Evolutionary conservation across 495 filamentous ascomycete species (phyloP).

Genomic region (Aspergillus sclerotiicarbonarius): DNA sequence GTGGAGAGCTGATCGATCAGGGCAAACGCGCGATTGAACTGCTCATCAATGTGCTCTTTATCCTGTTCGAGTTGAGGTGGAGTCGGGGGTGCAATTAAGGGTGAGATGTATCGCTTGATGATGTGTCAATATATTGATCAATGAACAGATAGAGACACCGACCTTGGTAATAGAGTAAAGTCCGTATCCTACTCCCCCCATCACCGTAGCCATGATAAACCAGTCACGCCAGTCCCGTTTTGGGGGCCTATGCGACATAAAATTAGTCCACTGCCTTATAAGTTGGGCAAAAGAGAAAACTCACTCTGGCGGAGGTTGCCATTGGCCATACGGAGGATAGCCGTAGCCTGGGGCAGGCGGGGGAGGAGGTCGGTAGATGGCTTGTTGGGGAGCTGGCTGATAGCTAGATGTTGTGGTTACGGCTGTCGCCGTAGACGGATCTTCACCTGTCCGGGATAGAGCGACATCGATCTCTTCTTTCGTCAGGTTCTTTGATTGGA

Average conservation of each 20-base stretch:
- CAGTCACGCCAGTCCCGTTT: constrained; percentile 95
- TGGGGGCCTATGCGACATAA: constrained; percentile 43
- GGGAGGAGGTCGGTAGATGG: constrained; percentile 50
- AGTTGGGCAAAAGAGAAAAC: constrained; percentile 16
- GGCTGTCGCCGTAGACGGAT: constrained; percentile 42
- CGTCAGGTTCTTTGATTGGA: constrained; percentile 95
- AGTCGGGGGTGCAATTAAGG: constrained; percentile 89
- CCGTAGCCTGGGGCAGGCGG: constrained; percentile 66
- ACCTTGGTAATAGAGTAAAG: constrained; percentile 83
- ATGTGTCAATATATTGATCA: constrained; percentile 10
- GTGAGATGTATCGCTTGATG: constrained; percentile 77
- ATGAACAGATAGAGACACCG: constrained; percentile 25
- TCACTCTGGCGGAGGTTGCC: constrained; percentile 66
- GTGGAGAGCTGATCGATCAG: constrained; percentile 87
- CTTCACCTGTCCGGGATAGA: constrained; percentile 68
- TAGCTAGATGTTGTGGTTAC: constrained; percentile 43
- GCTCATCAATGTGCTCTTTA: constrained; percentile 85
- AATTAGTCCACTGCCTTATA: constrained; percentile 15
- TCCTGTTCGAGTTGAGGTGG: constrained; percentile 90
- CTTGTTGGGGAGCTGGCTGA: constrained; percentile 46
- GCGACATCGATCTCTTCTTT: constrained; percentile 90
- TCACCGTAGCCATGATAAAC: constrained; percentile 96
- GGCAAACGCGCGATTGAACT: constrained; percentile 86
- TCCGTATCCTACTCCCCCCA: constrained; percentile 81
- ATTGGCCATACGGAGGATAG: constrained; percentile 64